Percentiles rank a stretch among this genome's conserved stretches.
Evolutionary conservation across 1,139 yeast genomes (phyloP).

Genomic region (Pichia norvegensis): DNA sequence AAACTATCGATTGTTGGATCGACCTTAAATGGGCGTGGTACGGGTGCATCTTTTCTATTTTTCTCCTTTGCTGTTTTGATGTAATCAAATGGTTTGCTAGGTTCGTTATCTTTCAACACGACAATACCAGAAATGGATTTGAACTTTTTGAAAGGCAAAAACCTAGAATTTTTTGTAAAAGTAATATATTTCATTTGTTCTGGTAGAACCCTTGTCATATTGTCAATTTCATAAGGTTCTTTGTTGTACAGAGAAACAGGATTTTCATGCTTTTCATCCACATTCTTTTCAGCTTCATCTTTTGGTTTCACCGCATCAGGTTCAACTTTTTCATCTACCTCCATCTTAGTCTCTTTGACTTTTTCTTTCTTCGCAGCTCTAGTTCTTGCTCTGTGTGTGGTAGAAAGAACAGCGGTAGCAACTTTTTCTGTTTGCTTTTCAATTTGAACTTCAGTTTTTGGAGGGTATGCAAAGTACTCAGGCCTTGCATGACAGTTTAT

Average conservation of each 20-base stretch:
- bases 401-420: slow-evolving; percentile 87
- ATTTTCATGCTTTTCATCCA: slow-evolving; percentile 20
- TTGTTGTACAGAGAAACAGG: slow-evolving; percentile 32
- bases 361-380: slow-evolving; percentile 75
- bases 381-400: slow-evolving; percentile 87
- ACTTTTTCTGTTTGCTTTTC: slow-evolving; percentile 84
- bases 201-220: slow-evolving; percentile 88
- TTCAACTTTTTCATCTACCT: slow-evolving; percentile 25
- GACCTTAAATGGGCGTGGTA: slow-evolving; percentile 78
- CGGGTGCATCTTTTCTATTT: slow-evolving; percentile 77
- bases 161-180: slow-evolving; percentile 68
- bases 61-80: slow-evolving; percentile 84
- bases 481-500: slow-evolving; percentile 76
- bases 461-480: slow-evolving; percentile 82
- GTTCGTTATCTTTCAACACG: slow-evolving; percentile 63
- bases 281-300: slow-evolving; percentile 10
- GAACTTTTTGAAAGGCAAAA: slow-evolving; percentile 74
- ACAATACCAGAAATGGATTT: slow-evolving; percentile 78
- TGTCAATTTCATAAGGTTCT: slow-evolving; percentile 61
- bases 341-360: slow-evolving; percentile 35
- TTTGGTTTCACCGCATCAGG: slow-evolving; percentile 21
- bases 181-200: slow-evolving; percentile 78
- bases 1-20: slow-evolving; percentile 32
- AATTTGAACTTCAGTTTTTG: slow-evolving; percentile 71
- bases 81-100: slow-evolving; percentile 55